A percentile compares a stretch with the other conserved stretches of the same genome.
Evolutionary conservation across 495 filamentous ascomycete genomes (phyloP).

Genomic region (Jackrogersella multiformis): DNA sequence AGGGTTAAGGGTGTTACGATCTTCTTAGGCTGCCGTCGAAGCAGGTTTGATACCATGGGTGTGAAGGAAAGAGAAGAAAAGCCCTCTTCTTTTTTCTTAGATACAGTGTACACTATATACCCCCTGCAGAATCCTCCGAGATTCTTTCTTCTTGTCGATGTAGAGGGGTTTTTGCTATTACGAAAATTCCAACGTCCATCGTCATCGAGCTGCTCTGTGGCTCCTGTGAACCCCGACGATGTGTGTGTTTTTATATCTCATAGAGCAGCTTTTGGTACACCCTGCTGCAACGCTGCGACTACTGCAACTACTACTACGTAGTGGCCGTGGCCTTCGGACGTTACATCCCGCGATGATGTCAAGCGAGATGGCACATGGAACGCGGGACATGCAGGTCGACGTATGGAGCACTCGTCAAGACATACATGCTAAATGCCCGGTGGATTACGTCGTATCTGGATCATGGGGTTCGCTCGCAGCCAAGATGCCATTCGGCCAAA

Average conservation of each 20-base stretch:
- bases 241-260: too few species aligned
- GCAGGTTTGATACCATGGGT: slow-evolving; percentile 36
- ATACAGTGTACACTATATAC: slow-evolving; percentile 26
- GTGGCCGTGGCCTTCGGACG: too few species aligned
- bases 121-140: slow-evolving; percentile 14
- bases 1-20: neutral
- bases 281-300: too few species aligned
- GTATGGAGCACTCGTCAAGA: neutral
- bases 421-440: neutral
- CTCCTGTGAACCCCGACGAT: too few species aligned
- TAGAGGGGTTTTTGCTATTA: slow-evolving; percentile 16
- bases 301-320: too few species aligned
- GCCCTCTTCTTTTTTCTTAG: neutral
- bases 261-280: too few species aligned
- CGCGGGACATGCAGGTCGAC: neutral
- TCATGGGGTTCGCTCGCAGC: neutral
- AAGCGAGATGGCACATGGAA: slow-evolving; percentile 8
- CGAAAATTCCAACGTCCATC: slow-evolving; percentile 7
- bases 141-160: slow-evolving; percentile 19
- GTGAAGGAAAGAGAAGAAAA: slow-evolving; percentile 9
- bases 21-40: neutral
- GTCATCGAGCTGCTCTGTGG: neutral
- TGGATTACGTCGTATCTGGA: neutral
- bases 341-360: slow-evolving; percentile 6
- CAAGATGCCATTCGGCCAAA: neutral